These are phyloP conservation scores for Petasospora rhodanensis DNA, from an alignment of 1,139 yeast species.

Conservation along the genomic window DNA sequence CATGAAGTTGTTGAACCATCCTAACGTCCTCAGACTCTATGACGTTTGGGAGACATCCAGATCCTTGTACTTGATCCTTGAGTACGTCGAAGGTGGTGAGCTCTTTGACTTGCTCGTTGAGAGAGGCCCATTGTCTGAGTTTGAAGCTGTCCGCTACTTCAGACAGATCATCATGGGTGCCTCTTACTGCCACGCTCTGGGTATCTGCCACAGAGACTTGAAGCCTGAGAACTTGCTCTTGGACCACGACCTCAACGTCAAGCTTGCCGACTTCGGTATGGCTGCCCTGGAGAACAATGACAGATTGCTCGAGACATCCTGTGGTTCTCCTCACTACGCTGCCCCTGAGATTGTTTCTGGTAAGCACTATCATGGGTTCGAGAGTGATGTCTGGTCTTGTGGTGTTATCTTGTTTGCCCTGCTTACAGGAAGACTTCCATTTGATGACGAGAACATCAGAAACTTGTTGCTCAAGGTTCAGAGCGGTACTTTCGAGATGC, in stretches of 20 bases:
- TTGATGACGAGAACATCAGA: constrained; percentile 76
- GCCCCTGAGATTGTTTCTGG: constrained; percentile 85
- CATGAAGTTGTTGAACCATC: constrained; percentile 73
- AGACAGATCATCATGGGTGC: constrained; percentile 73
- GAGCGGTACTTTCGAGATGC: constrained; percentile 71
- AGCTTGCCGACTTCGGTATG: constrained; percentile 85
- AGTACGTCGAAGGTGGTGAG: constrained; percentile 83
- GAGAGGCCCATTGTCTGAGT: constrained; percentile 75
- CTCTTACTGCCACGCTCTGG: constrained; percentile 77
- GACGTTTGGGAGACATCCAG: constrained; percentile 85
- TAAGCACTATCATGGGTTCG: constrained; percentile 73
- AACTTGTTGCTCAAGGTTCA: constrained; percentile 68
- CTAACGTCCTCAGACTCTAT: constrained; percentile 68
- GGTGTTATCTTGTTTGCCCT: constrained; percentile 78
- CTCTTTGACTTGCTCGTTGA: constrained; percentile 71
- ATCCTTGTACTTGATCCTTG: constrained; percentile 68
- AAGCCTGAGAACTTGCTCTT: constrained; percentile 73
- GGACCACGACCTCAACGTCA: constrained; percentile 63
- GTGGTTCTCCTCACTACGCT: constrained; percentile 87
- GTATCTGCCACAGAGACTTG: constrained; percentile 77
- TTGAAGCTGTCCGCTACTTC: constrained; percentile 69
- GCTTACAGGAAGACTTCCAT: constrained; percentile 74
- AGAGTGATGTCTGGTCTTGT: constrained; percentile 84
- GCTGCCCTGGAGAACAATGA: constrained; percentile 77
- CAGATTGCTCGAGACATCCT: constrained; percentile 67